Evolutionary conservation across 2,329 filamentous ascomycete species (phyloP).

Genomic region (Pseudogymnoascus sp.): DNA sequence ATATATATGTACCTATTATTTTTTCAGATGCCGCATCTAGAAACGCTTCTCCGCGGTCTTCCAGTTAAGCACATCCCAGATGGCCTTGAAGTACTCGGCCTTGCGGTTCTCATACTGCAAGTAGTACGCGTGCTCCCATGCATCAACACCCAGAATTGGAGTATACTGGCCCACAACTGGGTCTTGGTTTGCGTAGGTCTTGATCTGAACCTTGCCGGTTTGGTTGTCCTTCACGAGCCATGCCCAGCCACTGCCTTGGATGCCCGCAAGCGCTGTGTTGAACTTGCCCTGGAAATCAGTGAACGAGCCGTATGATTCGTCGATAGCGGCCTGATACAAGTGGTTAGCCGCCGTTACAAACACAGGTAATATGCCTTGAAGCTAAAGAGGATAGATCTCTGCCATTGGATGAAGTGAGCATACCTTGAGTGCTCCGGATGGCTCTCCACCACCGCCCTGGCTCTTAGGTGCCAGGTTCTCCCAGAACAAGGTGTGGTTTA

Average conservation of each 20-base stretch:
- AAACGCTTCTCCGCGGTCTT: conserved; percentile 76
- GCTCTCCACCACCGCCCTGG: conserved; percentile 54
- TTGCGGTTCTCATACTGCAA: conserved; percentile 95
- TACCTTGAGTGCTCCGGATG: conserved; percentile 39
- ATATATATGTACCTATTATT: conserved; percentile 16
- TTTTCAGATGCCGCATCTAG: conserved; percentile 30
- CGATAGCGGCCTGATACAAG: conserved; percentile 26
- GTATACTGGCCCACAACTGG: conserved; percentile 75
- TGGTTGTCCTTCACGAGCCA: conserved; percentile 49
- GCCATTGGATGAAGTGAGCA: conserved; percentile 27
- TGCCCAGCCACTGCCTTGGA: conserved; percentile 51
- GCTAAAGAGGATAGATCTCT: not conserved
- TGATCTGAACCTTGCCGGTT: conserved; percentile 48
- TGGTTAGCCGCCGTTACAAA: conserved; percentile 19
- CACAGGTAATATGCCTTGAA: no score
- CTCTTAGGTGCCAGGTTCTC: conserved; percentile 59
- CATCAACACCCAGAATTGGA: conserved; percentile 81
- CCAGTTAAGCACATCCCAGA: conserved; percentile 97
- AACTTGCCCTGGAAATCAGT: conserved; percentile 48
- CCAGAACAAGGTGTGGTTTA: conserved; percentile 63
- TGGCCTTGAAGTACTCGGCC: conserved; percentile 86
- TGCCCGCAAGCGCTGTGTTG: conserved; percentile 49
- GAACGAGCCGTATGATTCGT: conserved; percentile 40
- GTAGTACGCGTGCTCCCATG: conserved; percentile 95
- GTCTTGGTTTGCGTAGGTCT: conserved; percentile 78